A percentile compares a stretch with the other conserved stretches of the same genome.
These are phyloP conservation scores for Colletotrichum viniferum DNA, from an alignment of 2,329 filamentous ascomycete species.

Conservation along the genomic window DNA sequence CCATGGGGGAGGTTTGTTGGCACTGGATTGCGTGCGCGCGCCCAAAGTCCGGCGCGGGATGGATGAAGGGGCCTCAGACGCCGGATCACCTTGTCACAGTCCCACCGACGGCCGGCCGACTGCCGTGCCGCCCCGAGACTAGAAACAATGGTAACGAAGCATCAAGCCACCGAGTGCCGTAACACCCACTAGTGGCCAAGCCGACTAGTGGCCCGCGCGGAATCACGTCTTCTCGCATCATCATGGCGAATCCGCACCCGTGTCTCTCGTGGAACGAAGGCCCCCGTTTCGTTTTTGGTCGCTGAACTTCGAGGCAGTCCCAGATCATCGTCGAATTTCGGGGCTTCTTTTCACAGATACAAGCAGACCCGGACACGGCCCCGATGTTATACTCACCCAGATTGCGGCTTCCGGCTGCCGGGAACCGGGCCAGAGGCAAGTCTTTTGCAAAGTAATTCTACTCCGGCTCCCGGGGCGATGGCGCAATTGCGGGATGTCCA, in stretches of 20 bases:
- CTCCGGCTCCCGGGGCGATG: slow-evolving; percentile 21
- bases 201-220: slow-evolving; percentile 10
- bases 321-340: background rate
- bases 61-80: background rate
- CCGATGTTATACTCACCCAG: background rate
- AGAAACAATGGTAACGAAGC: background rate
- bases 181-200: background rate
- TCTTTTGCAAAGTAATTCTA: background rate
- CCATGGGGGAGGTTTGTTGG: background rate
- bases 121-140: slow-evolving; percentile 14
- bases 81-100: background rate
- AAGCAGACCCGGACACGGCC: background rate
- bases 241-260: slow-evolving; percentile 9
- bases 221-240: slow-evolving; percentile 21
- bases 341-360: background rate
- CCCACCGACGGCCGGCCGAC: slow-evolving; percentile 16
- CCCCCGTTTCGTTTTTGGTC: background rate
- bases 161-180: slow-evolving; percentile 8
- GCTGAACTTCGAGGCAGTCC: background rate
- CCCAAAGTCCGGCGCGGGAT: background rate
- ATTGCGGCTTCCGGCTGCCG: slow-evolving; percentile 15
- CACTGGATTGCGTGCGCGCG: background rate
- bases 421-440: slow-evolving; percentile 1
- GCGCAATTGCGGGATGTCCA: slow-evolving; percentile 23
- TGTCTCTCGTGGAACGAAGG: background rate